Percentiles rank a stretch among this genome's conserved stretches.
Evolutionary conservation across 1,284 basidiomycete species (phyloP).

Genomic region (Hemileccinum hortonii): DNA sequence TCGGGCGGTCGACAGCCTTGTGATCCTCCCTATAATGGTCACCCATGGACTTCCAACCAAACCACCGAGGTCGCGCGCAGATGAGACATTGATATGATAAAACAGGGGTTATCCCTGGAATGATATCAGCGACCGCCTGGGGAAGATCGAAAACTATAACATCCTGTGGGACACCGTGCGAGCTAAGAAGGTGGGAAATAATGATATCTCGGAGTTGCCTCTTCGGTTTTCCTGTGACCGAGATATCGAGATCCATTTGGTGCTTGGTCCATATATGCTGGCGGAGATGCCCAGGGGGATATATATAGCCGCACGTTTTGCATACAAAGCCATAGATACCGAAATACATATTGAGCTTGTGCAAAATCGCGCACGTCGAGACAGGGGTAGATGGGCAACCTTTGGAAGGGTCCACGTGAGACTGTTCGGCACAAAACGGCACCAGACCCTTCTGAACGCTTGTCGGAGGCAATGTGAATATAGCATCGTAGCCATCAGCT

Average conservation of each 20-base stretch:
- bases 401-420: neutral
- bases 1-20: neutral
- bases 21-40: neutral
- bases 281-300: constrained; percentile 3
- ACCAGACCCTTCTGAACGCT: too few relatives aligned
- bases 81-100: neutral
- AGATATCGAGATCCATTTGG: neutral
- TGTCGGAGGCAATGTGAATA: too few relatives aligned
- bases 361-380: neutral
- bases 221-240: neutral
- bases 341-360: constrained; percentile 6
- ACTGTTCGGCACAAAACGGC: neutral
- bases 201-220: neutral
- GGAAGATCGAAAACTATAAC: neutral
- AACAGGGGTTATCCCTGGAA: neutral
- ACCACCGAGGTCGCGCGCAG: neutral
- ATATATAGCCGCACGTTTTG: neutral
- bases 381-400: neutral
- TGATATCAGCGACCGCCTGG: neutral
- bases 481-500: neutral
- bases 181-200: neutral
- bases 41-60: neutral
- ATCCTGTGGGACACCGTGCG: neutral
- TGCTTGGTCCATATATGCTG: constrained; percentile 4
- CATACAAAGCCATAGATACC: neutral